Percentiles rank a stretch among this genome's conserved stretches.
These are phyloP conservation scores for Allium sativum DNA, from an alignment of 106 monocot species.

Conservation along the genomic window DNA sequence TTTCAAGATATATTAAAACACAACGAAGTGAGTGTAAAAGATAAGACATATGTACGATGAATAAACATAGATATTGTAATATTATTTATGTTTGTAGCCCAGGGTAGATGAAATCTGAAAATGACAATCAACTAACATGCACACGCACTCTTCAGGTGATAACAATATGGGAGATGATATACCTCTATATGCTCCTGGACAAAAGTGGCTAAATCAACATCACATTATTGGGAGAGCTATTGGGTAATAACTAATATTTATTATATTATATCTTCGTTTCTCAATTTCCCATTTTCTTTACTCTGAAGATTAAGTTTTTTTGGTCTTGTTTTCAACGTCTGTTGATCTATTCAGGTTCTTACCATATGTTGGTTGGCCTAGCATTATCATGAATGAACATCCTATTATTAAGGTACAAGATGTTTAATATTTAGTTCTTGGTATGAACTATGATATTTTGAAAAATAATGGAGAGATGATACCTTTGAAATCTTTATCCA, in stretches of 20 bases:
- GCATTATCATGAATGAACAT: slow-evolving; percentile 53
- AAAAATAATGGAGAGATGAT: too few species aligned
- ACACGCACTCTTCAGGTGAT: slow-evolving; percentile 36
- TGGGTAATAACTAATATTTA: slow-evolving; percentile 21
- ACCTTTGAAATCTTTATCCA: too few species aligned
- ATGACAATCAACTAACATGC: too few species aligned
- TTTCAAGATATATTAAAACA: too few species aligned
- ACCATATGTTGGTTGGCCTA: slow-evolving; percentile 53
- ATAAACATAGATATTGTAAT: too few species aligned
- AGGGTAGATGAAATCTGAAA: too few species aligned
- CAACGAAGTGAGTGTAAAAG: too few species aligned
- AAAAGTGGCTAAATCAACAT: slow-evolving; percentile 43
- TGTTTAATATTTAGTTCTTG: too few species aligned
- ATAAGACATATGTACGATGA: too few species aligned
- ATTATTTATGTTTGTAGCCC: too few species aligned
- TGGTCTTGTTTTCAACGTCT: too few species aligned
- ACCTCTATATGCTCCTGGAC: slow-evolving; percentile 37
- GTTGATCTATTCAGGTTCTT: slow-evolving; percentile 23
- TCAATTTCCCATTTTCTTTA: background rate
- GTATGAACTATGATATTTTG: too few species aligned
- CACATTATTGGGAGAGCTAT: slow-evolving; percentile 51
- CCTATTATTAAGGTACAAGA: slow-evolving; percentile 44
- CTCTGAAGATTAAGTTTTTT: background rate
- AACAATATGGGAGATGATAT: slow-evolving; percentile 39
- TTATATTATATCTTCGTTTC: background rate